phyloP scores from a whole-genome alignment of 1,284 basidiomycete species.

The Marasmius oreades region DNA sequence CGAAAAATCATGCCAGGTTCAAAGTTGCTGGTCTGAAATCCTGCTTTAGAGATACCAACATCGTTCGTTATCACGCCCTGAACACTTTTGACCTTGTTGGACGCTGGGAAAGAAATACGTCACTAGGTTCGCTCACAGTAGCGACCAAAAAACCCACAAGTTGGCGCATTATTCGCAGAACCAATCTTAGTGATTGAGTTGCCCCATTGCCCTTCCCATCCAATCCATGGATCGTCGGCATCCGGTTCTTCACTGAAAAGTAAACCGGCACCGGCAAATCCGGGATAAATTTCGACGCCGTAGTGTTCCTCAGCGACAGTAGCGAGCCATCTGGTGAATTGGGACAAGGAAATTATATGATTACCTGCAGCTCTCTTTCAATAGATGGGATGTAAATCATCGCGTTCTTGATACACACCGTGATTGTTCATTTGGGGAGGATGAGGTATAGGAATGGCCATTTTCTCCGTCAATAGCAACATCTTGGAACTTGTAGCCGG shows the following conservation, averaged over 20 bases:
- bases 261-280: slow-evolving; percentile 88
- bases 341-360: slow-evolving; percentile 90
- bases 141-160: not conserved
- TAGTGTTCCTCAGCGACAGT: slow-evolving; percentile 81
- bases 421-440: slow-evolving; percentile 97
- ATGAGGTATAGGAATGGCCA: slow-evolving; percentile 86
- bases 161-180: not conserved
- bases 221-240: slow-evolving; percentile 29
- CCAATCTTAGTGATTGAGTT: slow-evolving; percentile 15
- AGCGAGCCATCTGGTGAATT: slow-evolving; percentile 88
- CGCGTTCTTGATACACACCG: slow-evolving; percentile 33
- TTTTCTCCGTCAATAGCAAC: slow-evolving; percentile 79
- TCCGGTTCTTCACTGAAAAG: slow-evolving; percentile 63
- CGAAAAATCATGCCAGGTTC: slow-evolving; percentile 98
- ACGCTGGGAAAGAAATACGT: not conserved
- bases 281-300: slow-evolving; percentile 96
- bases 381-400: not conserved
- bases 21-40: slow-evolving; percentile 83
- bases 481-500: slow-evolving; percentile 81
- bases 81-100: slow-evolving; percentile 51
- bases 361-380: slow-evolving; percentile 44
- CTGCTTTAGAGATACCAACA: slow-evolving; percentile 84
- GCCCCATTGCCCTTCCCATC: slow-evolving; percentile 17
- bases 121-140: too few species aligned
- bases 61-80: slow-evolving; percentile 92